Conservation (phyloP, 176 grass and related monocot genomes). For the Secale cereale region DNA sequence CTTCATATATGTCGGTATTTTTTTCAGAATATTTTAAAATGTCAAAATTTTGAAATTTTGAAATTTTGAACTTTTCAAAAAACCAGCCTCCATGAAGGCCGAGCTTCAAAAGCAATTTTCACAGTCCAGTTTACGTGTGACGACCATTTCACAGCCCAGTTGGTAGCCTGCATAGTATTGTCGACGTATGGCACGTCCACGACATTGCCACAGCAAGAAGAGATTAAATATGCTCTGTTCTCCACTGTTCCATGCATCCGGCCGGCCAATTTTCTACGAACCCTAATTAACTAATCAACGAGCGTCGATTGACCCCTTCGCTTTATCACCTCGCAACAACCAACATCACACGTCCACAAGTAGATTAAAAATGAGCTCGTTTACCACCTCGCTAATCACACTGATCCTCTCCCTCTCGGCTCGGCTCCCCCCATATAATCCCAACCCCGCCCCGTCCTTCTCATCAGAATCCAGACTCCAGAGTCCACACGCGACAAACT, state of each 20-base stretch:
- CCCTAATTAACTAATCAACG: background rate
- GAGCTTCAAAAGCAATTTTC: too few relatives aligned
- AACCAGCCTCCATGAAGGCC: too few relatives aligned
- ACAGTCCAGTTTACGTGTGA: too few relatives aligned
- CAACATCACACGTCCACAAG: background rate
- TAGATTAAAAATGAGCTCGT: background rate
- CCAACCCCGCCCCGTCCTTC: background rate
- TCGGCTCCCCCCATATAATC: conserved; percentile 20
- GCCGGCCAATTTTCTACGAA: background rate
- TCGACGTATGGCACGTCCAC: conserved; percentile 1
- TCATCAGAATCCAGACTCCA: background rate
- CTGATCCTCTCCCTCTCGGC: background rate
- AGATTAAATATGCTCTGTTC: too few relatives aligned
- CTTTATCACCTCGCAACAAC: background rate
- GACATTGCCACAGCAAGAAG: background rate
- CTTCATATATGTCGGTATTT: too few relatives aligned
- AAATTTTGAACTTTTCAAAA: too few relatives aligned
- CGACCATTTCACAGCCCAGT: background rate
- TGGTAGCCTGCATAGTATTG: background rate
- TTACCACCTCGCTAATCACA: background rate
- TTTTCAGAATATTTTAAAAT: too few relatives aligned
- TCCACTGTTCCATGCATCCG: background rate
- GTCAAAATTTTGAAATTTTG: too few relatives aligned
- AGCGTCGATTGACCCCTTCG: conserved; percentile 20
- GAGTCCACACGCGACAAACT: background rate